Percentiles rank a stretch among this genome's conserved stretches.
Conservation (phyloP, 257 asterid genomes). For the Perilla frutescens region DNA sequence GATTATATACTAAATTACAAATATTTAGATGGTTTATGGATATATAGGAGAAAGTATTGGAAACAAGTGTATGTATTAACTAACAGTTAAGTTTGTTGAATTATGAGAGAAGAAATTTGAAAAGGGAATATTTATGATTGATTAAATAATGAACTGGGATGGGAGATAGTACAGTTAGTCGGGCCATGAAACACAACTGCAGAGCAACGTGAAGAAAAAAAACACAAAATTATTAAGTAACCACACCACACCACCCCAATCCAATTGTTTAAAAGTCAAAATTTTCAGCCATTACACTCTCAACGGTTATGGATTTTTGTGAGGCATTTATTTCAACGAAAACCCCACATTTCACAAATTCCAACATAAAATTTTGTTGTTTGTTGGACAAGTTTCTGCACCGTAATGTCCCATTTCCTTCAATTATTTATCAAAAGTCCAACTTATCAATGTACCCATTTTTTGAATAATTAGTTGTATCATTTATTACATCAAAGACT, state of each 20-base stretch:
- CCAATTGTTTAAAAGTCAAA: not conserved
- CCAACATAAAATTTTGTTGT: constrained; percentile 19
- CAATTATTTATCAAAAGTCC: constrained; percentile 20
- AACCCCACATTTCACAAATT: not conserved
- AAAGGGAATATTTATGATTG: not conserved
- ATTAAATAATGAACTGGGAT: not conserved
- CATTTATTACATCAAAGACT: constrained; percentile 26
- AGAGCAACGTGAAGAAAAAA: not conserved
- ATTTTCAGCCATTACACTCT: constrained; percentile 10
- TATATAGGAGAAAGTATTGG: not conserved
- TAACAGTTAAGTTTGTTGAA: no score
- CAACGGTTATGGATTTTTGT: constrained; percentile 12
- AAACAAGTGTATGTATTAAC: not conserved
- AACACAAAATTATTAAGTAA: constrained; percentile 11
- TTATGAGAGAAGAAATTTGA: no score
- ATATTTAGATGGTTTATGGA: no score
- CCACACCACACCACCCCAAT: not conserved
- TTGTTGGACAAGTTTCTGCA: constrained; percentile 35
- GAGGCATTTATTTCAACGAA: constrained; percentile 2
- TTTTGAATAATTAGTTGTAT: constrained; percentile 1
- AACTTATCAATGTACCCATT: constrained; percentile 9
- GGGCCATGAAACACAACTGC: constrained; percentile 12
- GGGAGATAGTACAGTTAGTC: not conserved
- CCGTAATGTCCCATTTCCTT: constrained; percentile 22
- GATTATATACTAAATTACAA: no score